Evolutionary conservation across 208 protist species (phyloP), one percentile per base, ranked within the genome.

Genomic region (Crithidia bombi): DNA sequence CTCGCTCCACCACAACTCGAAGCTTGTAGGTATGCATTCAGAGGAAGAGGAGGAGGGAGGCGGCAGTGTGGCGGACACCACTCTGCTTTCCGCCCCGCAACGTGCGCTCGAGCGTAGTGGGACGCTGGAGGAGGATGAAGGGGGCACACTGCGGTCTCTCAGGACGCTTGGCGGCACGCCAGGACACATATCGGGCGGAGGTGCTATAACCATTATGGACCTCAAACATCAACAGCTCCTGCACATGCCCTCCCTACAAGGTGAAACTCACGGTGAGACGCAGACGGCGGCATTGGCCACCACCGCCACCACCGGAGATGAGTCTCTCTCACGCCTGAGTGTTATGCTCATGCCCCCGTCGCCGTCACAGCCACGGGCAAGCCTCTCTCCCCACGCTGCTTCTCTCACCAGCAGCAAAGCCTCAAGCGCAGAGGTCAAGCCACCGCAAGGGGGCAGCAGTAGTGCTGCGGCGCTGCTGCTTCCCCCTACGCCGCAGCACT

Each of bases 341-440:
- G 64, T 35, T 3, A 25, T 67, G 1, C 47, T 77, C 38, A 77
- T 77, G 71, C 71, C 71, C 4, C 71, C 71, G 10, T 77, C 63
- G 14, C 71, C 71, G 57, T 70, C 71, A 49, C 65, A 71, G 65
- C 64, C 63, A 17, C 64, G 71, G 7, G 57, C 21, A 23, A 19
- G 26, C n/a, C 64, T 49, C 7, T 69, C 64, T 12, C 64, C 64
- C 1, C 50, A 41, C 52, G 49, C 64, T 0, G 30, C 35, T n/a
- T 66, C 61, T 4, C 11, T 66, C 10, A 23, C 32, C 21, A 66
- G 61, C 46, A 66, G 44, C 32, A 25, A 44, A 1, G 47, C 56
- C 3, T 63, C 56, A 21, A 36, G 15, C n/a, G 41, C 41, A 12
- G 0, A n/a, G 35, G 19, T 23, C 14, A 26, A 59, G 10, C 32